Conservation (phyloP, 2,329 filamentous ascomycete genomes). For the Lecanoromycetidae sp. region DNA sequence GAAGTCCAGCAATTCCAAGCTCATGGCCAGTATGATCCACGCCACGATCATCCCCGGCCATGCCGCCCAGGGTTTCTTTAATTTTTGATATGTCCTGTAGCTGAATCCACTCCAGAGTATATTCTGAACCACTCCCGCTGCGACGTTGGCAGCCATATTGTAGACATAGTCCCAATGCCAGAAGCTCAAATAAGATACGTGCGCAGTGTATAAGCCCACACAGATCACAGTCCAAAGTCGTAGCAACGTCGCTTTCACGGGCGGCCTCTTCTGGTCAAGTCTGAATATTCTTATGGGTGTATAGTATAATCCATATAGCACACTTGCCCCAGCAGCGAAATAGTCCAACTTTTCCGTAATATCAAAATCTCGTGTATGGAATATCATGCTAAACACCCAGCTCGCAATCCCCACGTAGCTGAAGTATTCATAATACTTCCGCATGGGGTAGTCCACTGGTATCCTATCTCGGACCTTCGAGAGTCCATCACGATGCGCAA, state of each 20-base stretch:
- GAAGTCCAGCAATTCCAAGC: conserved; percentile 89
- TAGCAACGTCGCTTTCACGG: conserved; percentile 40
- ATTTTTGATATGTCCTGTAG: conserved; percentile 57
- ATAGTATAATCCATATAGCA: conserved; percentile 86
- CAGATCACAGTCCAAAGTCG: conserved; percentile 68
- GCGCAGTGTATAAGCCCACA: conserved; percentile 54
- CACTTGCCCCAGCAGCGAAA: conserved; percentile 78
- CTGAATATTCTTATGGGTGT: conserved; percentile 70
- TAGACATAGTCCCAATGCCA: conserved; percentile 93
- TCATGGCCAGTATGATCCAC: conserved; percentile 89
- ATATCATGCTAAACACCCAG: conserved; percentile 82
- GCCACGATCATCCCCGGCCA: conserved; percentile 87
- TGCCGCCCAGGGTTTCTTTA: conserved; percentile 64
- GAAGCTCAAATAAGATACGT: conserved; percentile 73
- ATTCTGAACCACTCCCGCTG: conserved; percentile 67
- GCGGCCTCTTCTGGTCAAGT: conserved; percentile 50
- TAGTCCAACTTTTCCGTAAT: conserved; percentile 92
- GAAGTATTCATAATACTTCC: conserved; percentile 68
- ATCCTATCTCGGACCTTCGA: conserved; percentile 56
- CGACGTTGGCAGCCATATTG: conserved; percentile 93
- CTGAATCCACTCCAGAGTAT: conserved; percentile 78
- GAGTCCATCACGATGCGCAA: conserved; percentile 71
- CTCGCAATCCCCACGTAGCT: conserved; percentile 69
- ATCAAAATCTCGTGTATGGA: conserved; percentile 79
- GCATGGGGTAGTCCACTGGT: conserved; percentile 60